Evolutionary conservation across 1,284 basidiomycete species (phyloP).

Genomic region (Erythrobasidium hasegawianum): DNA sequence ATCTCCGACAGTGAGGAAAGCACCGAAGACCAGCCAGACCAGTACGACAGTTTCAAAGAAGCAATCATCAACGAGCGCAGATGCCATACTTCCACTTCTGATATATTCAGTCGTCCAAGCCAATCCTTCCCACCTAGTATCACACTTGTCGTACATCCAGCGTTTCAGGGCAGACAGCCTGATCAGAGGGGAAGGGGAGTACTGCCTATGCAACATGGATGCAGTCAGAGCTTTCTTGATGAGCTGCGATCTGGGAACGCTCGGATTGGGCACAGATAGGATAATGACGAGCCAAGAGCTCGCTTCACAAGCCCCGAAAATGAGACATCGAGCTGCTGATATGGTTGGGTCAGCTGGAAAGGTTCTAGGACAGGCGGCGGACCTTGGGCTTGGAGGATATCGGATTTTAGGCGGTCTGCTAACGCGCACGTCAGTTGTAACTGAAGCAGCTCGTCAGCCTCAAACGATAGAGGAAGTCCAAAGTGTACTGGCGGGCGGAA

Average conservation of each 20-base stretch:
- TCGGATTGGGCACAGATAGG: constrained; percentile 67
- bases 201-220: constrained; percentile 87
- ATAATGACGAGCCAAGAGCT: constrained; percentile 52
- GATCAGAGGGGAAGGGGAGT: constrained; percentile 76
- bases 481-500: constrained; percentile 39
- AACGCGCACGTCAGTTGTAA: constrained; percentile 26
- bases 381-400: constrained; percentile 39
- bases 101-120: constrained; percentile 86
- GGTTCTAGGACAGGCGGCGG: constrained; percentile 36
- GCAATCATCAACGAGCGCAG: constrained; percentile 51
- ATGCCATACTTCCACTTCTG: constrained; percentile 78
- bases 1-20: too few species aligned
- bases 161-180: constrained; percentile 70
- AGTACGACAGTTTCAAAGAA: neutral
- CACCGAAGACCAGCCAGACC: neutral
- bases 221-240: constrained; percentile 91
- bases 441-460: constrained; percentile 25
- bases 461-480: constrained; percentile 44
- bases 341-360: constrained; percentile 41
- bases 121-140: constrained; percentile 78
- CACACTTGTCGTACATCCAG: constrained; percentile 79
- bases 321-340: constrained; percentile 22
- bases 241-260: constrained; percentile 76
- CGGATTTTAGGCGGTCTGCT: constrained; percentile 40
- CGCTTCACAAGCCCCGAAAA: constrained; percentile 8